Base-by-base conservation (phyloP, 768 basidiomycete genomes). In the Suillus alpinus region DNA sequence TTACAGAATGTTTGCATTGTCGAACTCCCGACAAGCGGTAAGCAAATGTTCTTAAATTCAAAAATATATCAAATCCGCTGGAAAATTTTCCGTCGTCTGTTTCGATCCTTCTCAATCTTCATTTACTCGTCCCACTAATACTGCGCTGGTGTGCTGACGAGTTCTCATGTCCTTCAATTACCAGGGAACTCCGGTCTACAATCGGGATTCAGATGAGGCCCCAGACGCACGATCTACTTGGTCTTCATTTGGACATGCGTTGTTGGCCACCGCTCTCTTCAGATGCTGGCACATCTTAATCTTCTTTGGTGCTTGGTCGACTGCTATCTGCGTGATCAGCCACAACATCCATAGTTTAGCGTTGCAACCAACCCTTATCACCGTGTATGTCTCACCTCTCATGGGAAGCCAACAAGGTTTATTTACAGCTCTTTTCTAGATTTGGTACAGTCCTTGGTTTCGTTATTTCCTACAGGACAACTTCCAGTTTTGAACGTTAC, bases 401-500 rank as follows among this genome's bases (percentile, higher is more conserved):
- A 18, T 50, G 29, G 37, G 20, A 34, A 29, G 14, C 41, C 41
- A 39, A 20, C 12, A 26, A 31, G 18, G 50, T 43, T 40, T 52
- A 47, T 53, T 64, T 14, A 53, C 40, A 81, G 75, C 20, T 65
- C 80, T 52, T 80, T 20, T 26, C 26, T 60, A 78, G 78, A 26
- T 63, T 79, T 40, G 79, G 89, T 80, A 88, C 87, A 4, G 86
- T 90, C 1, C 77, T 90, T 26, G 89, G 88, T 80, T 90, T 90
- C 64, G 82, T 90, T 39, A 84, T 90, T 56, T 87, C 87, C 0
- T 88, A 87, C 69, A 71, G 87, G 60, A 89, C 88, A 10, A 89
- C 86, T 12, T 85, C 87, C 4, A 87, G 86, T 41, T 89, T 88
- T 65, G 87, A 89, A 69, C 76, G 87, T n/a, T 90, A 90, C 71